phyloP scores from a whole-genome alignment of 2,329 filamentous ascomycete genomes.

The Chaetothyriales sp. region DNA sequence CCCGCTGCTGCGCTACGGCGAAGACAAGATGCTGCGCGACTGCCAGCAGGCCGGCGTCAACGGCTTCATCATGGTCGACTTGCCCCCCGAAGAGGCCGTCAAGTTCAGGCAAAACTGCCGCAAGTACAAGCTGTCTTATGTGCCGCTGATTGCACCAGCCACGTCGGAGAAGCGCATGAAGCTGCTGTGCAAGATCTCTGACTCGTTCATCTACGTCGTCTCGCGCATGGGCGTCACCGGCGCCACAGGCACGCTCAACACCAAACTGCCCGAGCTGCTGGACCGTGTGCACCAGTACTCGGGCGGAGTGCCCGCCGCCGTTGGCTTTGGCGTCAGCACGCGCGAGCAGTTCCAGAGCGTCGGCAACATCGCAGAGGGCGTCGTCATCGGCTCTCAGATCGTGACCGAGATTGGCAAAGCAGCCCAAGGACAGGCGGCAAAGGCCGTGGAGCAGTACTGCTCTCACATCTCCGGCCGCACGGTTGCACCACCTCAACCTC shows the following conservation, averaged over 20 bases:
- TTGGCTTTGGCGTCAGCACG: slow-evolving; percentile 94
- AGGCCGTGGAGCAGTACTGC: slow-evolving; percentile 77
- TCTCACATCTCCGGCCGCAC: slow-evolving; percentile 53
- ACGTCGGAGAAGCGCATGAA: slow-evolving; percentile 91
- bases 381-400: slow-evolving; percentile 93
- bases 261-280: slow-evolving; percentile 67
- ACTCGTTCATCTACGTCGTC: slow-evolving; percentile 98
- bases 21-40: slow-evolving; percentile 75
- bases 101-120: slow-evolving; percentile 78
- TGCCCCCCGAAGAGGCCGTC: slow-evolving; percentile 90
- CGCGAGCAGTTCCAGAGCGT: slow-evolving; percentile 85
- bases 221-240: slow-evolving; percentile 95
- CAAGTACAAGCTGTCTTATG: slow-evolving; percentile 73
- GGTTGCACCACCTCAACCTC: slow-evolving; percentile 29
- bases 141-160: slow-evolving; percentile 88
- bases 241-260: slow-evolving; percentile 68
- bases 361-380: slow-evolving; percentile 72
- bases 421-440: slow-evolving; percentile 49
- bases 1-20: slow-evolving; percentile 83
- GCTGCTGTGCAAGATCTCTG: slow-evolving; percentile 86
- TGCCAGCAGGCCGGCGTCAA: slow-evolving; percentile 76
- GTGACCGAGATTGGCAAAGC: slow-evolving; percentile 66
- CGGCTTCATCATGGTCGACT: slow-evolving; percentile 91
- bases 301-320: slow-evolving; percentile 74
- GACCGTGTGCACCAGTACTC: slow-evolving; percentile 83